Base-by-base conservation (phyloP, 129 eudicot species). In the Mikania micrantha region DNA sequence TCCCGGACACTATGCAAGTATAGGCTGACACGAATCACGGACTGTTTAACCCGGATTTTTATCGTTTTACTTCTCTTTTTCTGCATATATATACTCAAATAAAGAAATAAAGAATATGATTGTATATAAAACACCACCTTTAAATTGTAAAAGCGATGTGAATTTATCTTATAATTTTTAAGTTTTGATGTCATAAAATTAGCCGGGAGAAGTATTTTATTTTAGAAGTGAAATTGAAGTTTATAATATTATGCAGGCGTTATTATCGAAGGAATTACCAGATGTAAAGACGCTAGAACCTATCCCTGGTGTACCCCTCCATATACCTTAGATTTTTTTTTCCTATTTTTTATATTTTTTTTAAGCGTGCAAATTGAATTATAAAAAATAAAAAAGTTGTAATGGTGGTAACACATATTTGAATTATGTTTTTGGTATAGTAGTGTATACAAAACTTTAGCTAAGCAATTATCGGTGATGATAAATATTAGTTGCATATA, bases 201-300 rank as follows among this genome's bases (percentile, higher is more conserved):
- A n/a, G n/a, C n/a, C n/a, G n/a, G n/a, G n/a, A n/a, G n/a, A n/a
- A n/a, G n/a, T n/a, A n/a, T n/a, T n/a, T n/a, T n/a, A n/a, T n/a
- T 21, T 52, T 41, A 21, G 12, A 59, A 58, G 44, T 28, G 20
- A 60, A 60, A 62, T 19, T 40, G 44, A 38, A 44, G 27, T 60
- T 67, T 47, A 12, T 16, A 5, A 69, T 47, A 12, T 16, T 4
- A 69, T 73, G 83, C 97, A 90, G 97, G 83, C 70, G 42, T 77
- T 90, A 54, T 79, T 90, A 73, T 74, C 50, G 4, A 84, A 80
- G 77, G 91, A 87, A 66, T 31, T 87, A 36, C 91, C 91, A 0
- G 82, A 82, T 70, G 95, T 79, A 38, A 73, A 82, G 65, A 83
- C 85, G 16, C 80, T 88, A 21, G 91, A 88, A 72, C 96, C 96